Conservation (phyloP, 768 basidiomycete species). For the Kwoniella botswanensis region DNA sequence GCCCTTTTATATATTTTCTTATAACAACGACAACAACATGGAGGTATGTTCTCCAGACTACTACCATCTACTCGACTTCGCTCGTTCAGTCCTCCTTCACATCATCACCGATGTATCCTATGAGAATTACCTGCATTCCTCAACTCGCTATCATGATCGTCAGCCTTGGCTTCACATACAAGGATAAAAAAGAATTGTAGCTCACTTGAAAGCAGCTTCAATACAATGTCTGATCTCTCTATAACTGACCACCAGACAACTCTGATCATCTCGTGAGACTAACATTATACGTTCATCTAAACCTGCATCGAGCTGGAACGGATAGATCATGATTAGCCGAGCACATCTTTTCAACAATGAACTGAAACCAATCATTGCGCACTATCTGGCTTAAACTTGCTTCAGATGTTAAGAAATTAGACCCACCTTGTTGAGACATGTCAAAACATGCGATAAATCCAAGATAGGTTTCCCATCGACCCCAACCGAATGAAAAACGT, state of each 20-base stretch:
- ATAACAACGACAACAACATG: neutral
- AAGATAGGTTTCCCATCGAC: slow-evolving; percentile 86
- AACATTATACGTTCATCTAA: slow-evolving; percentile 95
- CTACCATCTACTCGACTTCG: no score
- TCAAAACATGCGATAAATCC: slow-evolving; percentile 86
- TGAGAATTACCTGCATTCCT: slow-evolving; percentile 22
- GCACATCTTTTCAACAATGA: no score
- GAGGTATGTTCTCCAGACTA: no score
- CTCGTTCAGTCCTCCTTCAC: no score
- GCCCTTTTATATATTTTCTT: neutral
- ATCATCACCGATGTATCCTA: slow-evolving; percentile 18
- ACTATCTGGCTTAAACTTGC: no score
- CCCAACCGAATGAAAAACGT: slow-evolving; percentile 96
- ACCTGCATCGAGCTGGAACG: slow-evolving; percentile 80
- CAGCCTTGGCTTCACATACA: no score
- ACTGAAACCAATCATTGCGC: no score
- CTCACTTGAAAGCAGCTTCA: slow-evolving; percentile 80
- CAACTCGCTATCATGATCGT: slow-evolving; percentile 20
- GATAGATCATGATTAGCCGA: neutral
- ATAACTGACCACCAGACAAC: slow-evolving; percentile 90
- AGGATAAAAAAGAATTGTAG: slow-evolving; percentile 18
- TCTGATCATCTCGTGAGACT: slow-evolving; percentile 92
- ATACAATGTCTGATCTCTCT: slow-evolving; percentile 87
- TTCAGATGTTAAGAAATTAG: neutral
- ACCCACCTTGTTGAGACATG: slow-evolving; percentile 88